A percentile compares a stretch with the other conserved stretches of the same genome.
These are phyloP conservation scores for Aschersonia sp. DNA, from an alignment of 2,329 filamentous ascomycete species.

Conservation along the genomic window DNA sequence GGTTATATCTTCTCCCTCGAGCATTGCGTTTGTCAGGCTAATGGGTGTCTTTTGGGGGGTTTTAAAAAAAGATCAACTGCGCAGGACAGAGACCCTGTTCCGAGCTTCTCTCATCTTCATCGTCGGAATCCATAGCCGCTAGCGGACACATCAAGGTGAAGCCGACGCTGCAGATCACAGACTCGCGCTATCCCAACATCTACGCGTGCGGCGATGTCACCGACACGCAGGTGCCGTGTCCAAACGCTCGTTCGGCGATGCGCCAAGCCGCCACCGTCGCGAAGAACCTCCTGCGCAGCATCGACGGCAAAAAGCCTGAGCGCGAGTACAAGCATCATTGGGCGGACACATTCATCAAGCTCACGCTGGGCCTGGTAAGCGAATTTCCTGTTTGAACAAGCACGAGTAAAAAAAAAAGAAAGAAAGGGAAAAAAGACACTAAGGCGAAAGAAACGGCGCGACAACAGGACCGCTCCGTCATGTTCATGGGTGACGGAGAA, in stretches of 20 bases:
- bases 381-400: neutral
- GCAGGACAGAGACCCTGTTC: slow-evolving; percentile 46
- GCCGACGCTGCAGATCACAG: slow-evolving; percentile 39
- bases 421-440: too few relatives aligned
- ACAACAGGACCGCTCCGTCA: slow-evolving; percentile 27
- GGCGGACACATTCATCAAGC: slow-evolving; percentile 35
- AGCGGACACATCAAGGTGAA: slow-evolving; percentile 38
- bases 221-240: slow-evolving; percentile 27
- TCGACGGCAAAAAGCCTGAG: slow-evolving; percentile 23
- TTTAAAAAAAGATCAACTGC: slow-evolving; percentile 33
- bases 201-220: slow-evolving; percentile 53
- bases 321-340: slow-evolving; percentile 26
- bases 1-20: neutral
- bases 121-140: slow-evolving; percentile 26
- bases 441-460: too few relatives aligned
- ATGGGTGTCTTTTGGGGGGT: neutral
- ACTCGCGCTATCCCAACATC: slow-evolving; percentile 31
- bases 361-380: slow-evolving; percentile 37
- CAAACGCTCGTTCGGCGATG: slow-evolving; percentile 39
- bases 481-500: slow-evolving; percentile 26
- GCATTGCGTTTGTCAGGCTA: too few relatives aligned
- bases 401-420: too few relatives aligned
- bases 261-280: slow-evolving; percentile 37
- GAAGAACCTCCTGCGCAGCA: slow-evolving; percentile 36
- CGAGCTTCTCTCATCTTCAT: slow-evolving; percentile 25